Evolutionary conservation across 495 filamentous ascomycete species (phyloP).

Genomic region (Penicillium silybi): DNA sequence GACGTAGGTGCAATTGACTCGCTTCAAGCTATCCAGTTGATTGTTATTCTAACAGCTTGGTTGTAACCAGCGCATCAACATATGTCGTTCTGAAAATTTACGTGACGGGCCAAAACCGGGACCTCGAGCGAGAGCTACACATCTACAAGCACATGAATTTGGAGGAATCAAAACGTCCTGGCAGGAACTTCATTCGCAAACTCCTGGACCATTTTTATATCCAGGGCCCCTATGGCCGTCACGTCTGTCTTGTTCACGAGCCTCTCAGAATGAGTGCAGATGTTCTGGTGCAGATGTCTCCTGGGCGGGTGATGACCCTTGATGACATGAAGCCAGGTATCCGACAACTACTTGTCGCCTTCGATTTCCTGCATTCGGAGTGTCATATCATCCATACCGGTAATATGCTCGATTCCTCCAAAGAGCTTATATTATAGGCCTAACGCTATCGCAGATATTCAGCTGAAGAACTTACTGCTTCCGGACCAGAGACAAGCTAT

Average conservation of each 20-base stretch:
- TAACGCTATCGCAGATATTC: constrained; percentile 6
- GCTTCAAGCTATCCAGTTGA: neutral
- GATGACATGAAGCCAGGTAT: constrained; percentile 19
- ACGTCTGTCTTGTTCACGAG: constrained; percentile 31
- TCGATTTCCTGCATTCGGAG: neutral
- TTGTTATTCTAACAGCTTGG: neutral
- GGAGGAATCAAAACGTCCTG: constrained; percentile 12
- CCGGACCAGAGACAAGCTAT: neutral
- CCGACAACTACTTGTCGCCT: constrained; percentile 16
- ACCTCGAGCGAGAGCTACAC: constrained; percentile 9
- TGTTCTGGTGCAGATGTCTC: constrained; percentile 1
- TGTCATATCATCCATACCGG: neutral
- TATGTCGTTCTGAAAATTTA: constrained; percentile 23
- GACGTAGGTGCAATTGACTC: constrained; percentile 14
- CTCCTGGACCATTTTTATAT: constrained; percentile 21
- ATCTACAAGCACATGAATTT: constrained; percentile 18
- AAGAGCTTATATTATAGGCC: neutral
- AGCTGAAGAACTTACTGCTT: constrained; percentile 18
- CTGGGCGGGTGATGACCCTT: constrained; percentile 11
- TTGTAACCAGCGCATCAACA: constrained; percentile 7
- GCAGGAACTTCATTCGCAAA: constrained; percentile 16
- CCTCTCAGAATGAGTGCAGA: constrained; percentile 15
- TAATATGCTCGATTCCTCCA: neutral
- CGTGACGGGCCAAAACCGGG: constrained; percentile 7
- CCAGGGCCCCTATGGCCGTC: constrained; percentile 22